Base-by-base conservation (phyloP, 1,284 basidiomycete genomes). In the Sanghuangporus baumii region DNA sequence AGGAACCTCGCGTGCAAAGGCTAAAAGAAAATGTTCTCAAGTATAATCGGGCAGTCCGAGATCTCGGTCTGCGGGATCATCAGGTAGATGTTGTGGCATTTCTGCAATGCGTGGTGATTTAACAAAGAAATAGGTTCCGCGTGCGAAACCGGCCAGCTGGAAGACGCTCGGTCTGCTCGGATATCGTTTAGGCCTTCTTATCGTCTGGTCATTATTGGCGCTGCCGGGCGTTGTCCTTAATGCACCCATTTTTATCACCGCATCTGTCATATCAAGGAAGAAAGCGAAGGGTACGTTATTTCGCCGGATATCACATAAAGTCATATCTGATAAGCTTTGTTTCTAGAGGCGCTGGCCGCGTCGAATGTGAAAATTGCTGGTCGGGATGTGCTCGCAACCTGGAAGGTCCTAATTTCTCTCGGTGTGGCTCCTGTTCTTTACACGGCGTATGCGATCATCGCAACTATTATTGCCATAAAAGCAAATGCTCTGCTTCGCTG, bases 351-450 rank as follows among this genome's bases (percentile, higher is more conserved):
- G 2, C 87, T 99, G 62, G 96, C 95, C 48, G 95, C 93, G 7
- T 98, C 96, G 11, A 89, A 87, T 9, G 97, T 99, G 73, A 99
- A 99, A 77, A 86, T 99, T 63, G 92, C 93, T 40, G 97, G 89
- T 34, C 86, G 93, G 56, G 97, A 99, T 73, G 97, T 99, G 12
- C 79, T 99, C 16, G 97, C 95, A 0, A 96, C 96, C 2, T 99
- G 97, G 97, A 99, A 99, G 74, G 88, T 99, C 37, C 83, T 99
- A 54, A 96, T 99, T 60, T 96, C 94, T 11, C 80, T 99, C 57
- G 97, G 91, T 23, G 80, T 94, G 43, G 90, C 94, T 6, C 96
- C 97, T 6, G 77, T 97, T 6, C 78, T 99, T 38, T 99, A 99
- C 77, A 75, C 83, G 7, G 75, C 90, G 68, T 98, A 97, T 75